Evolutionary conservation across 2,329 filamentous ascomycete genomes (phyloP), one percentile per base, ranked within the genome.

Genomic region (Ploettnerulaceae sp.): DNA sequence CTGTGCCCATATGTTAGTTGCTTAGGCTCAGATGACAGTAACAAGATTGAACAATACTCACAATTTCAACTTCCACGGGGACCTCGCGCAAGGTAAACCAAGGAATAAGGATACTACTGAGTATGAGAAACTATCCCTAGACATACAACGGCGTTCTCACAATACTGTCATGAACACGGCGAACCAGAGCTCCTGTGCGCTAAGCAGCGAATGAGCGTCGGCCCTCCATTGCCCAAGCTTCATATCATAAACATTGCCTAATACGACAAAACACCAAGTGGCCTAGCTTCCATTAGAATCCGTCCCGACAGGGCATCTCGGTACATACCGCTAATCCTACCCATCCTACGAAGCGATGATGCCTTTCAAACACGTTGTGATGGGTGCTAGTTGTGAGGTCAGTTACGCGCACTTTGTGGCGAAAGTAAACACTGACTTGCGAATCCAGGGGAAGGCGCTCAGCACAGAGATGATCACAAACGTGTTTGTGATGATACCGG

Each of bases 281-380:
- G 64, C 57, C 64, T 67, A 45, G 15, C 41, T 33, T 24, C 53
- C 28, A 55, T 51, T 33, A 38, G 22, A 26, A 34, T n/a, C 36
- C 7, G 39, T 14, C 8, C 35, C 7, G 28, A 40, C 17, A 7
- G 3, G 11, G 12, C 11, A 38, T n/a, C n/a, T n/a, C n/a, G n/a
- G 32, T 12, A 58, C 59, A 17, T 62, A 65, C 65, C 8, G 64
- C 66, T 24, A 69, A 53, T 25, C 67, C 67, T 4, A 69, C 46
- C 68, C 67, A 69, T 17, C 68, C 68, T 18, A 69, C 65, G 47
- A 70, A 69, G 15, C 67, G 66, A 49, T 70, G 68, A 42, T 69
- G 66, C 9, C 59, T 61, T 52, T 70, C 68, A 42, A 69, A 70
- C 5, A 64, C 57, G 49, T 70, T 69, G 52, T 69, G 67, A 52